A percentile compares a stretch with the other conserved stretches of the same genome.
Evolutionary conservation across 768 basidiomycete genomes (phyloP).

Genomic region (Tricholoma terreum): DNA sequence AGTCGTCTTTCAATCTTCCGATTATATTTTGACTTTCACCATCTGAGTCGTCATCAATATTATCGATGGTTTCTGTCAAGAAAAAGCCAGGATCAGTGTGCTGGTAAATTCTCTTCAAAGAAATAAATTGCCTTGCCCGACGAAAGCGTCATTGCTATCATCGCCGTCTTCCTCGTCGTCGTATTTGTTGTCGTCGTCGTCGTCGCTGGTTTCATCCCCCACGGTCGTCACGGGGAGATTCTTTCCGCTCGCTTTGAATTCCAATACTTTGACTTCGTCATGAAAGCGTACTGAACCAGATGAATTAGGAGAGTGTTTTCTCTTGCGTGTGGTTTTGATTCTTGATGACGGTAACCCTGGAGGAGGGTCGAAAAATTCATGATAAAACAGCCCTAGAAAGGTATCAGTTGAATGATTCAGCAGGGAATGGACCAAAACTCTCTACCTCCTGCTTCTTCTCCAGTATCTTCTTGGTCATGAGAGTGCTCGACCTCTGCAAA

Average conservation of each 20-base stretch:
- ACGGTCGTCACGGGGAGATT: conserved; percentile 50
- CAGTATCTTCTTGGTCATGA: conserved; percentile 31
- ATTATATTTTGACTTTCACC: conserved; percentile 47
- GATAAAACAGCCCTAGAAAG: conserved; percentile 60
- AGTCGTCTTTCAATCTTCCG: conserved; percentile 68
- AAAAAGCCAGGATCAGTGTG: conserved; percentile 23
- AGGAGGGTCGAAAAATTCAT: conserved; percentile 80
- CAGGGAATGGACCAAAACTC: background rate
- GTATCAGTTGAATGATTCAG: background rate
- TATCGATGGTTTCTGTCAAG: conserved; percentile 34
- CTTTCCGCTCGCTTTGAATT: conserved; percentile 71
- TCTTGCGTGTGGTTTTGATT: conserved; percentile 18
- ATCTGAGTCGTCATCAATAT: conserved; percentile 22
- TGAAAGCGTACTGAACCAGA: conserved; percentile 69
- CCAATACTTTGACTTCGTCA: conserved; percentile 78
- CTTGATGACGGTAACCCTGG: conserved; percentile 14
- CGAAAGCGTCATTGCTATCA: conserved; percentile 32
- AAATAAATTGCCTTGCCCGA: conserved; percentile 24
- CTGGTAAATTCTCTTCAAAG: background rate
- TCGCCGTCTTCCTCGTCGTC: conserved; percentile 35
- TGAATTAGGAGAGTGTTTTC: conserved; percentile 9
- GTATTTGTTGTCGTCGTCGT: conserved; percentile 32
- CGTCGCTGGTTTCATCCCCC: conserved; percentile 39
- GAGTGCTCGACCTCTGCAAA: conserved; percentile 42
- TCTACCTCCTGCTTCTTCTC: conserved; percentile 26